Evolutionary conservation across 2,329 filamentous ascomycete genomes (phyloP), one percentile per base, ranked within the genome.

Genomic region (Tolypocladium tropicale): DNA sequence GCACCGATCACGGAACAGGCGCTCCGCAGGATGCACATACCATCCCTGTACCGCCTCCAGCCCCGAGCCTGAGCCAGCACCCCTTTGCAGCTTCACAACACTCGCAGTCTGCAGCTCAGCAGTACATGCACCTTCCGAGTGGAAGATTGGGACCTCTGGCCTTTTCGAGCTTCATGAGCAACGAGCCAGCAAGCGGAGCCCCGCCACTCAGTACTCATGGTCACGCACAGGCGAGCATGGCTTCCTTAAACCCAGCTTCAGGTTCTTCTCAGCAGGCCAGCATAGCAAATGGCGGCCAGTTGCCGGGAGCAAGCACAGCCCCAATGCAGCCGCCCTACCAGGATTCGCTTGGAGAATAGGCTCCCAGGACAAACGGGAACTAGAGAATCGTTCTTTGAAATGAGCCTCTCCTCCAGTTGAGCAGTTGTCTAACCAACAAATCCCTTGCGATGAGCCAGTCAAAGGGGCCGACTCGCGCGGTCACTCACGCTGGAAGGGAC

Each of bases 231-330:
- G 70, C 70, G 6, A 71, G 70, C 54, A 58, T 64, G 25, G 70
- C 69, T 16, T 63, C 63, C 18, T 52, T 69, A 33, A 53, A 52
- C 10, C 61, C 64, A 23, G 61, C 64, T 30, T 58, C 62, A 10
- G 59, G 58, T 14, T 53, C 57, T 10, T 58, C 63, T 37, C 55
- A 52, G 25, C 59, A 63, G 53, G 62, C 62, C 34, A 67, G 63
- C 50, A 51, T 59, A 6, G 59, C 61, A n/a, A 65, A 64, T 34
- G 62, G 62, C 30, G 65, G 63, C 18, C 49, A 62, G 7, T 57
- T 65, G 14, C 59, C 64, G 23, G 67, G 67, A n/a, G 69, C 71
- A 36, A 73, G 71, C 62, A 72, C 70, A 6, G 71, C 70, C 14
- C 66, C 67, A 4, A 67, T 73, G 57, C 69, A 72, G 54, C 66